Evolutionary conservation across 139 green algal species (phyloP), one percentile per base, ranked within the genome.

Genomic region (Chlorella sorokiniana): DNA sequence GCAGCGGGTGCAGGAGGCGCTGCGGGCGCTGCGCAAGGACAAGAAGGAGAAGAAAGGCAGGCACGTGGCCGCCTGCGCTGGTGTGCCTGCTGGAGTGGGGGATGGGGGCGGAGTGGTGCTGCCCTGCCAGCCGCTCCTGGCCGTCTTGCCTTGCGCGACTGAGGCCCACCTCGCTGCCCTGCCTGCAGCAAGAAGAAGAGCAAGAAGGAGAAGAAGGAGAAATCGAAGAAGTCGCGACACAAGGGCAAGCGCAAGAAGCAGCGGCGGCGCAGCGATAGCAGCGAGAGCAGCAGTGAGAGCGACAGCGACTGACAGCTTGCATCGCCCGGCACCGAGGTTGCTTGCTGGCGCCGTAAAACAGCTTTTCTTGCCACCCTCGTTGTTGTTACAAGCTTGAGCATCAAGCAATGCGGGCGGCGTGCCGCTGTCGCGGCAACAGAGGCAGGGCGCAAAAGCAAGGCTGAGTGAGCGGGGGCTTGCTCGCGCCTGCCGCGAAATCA

Each of bases 41-140:
- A 81, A 71, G 33, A 86, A 89, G 62, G 56, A 65, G 41, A 78
- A 71, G 38, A 89, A 81, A 8, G 67, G 63, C 76, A 82, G 76
- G 76, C 70, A 64, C 25, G 74, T 79, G 8, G 29, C 56, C 10
- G 40, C 35, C 41, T 59, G 54, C 25, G 38, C 11, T 42, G 69
- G 4, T 22, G 7, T 41, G 44, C 42, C 33, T 11, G 42, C 5
- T 63, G 69, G 33, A 27, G 42, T 23, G 61, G 27, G 27, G 2
- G 9, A 68, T 38, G 61, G 23, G 27, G 61, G 64, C 2, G 69
- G 9, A 64, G n/a, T 0, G 2, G 45, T 9, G 41, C 10, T 44
- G n/a, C 20, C 33, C 29, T 33, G n/a, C 45, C n/a, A 20, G 45
- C 70, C n/a, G 29, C 48, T 37, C 22, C 16, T 45, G 10, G 22